Base-by-base conservation (phyloP, 1,139 yeast species). In the Saccharomyces hybrid region DNA sequence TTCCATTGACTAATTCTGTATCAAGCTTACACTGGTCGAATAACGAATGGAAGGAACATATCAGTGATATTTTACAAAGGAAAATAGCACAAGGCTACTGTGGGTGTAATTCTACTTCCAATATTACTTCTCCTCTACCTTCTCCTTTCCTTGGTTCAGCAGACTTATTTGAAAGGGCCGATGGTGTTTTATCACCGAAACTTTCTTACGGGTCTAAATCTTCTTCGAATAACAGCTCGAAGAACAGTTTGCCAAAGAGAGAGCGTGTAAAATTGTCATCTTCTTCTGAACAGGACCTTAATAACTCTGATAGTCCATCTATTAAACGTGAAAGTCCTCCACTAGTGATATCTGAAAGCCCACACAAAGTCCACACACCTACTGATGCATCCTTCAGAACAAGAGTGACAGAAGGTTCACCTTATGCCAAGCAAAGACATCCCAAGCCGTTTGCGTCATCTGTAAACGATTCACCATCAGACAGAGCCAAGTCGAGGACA, bases 41-140 rank as follows among this genome's bases (percentile, higher is more conserved):
- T 20, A 74, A 78, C 26, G 81, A 82, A 41, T 93, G 98, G 98
- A 77, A 78, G 56, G 62, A 63, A 1, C 80, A 81, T 53, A 79
- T 90, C 55, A 88, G 86, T 66, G 76, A 75, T 23, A 69, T 90
- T 20, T 71, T 91, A 63, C 81, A 80, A 54, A 71, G 79, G 25
- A 91, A 88, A 65, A 70, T 89, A 57, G 73, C 79, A 13, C 73
- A 79, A 49, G 97, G 97, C 6, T 90, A 87, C 69, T 82, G 82
- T 48, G 96, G 97, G 3, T 84, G 95, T 68, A 96, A 96, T 9
- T 79, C 85, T 44, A 70, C 76, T 16, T 77, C 83, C 56, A 88
- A 88, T 9, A 68, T 82, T 46, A 74, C 75, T 4, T 88, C 87
- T 34, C 87, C 88, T 0, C 64, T 82, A 2, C 75, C 69, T 53